phyloP scores from a whole-genome alignment of 495 filamentous ascomycete genomes.

The Aspergillus bridgeri region DNA sequence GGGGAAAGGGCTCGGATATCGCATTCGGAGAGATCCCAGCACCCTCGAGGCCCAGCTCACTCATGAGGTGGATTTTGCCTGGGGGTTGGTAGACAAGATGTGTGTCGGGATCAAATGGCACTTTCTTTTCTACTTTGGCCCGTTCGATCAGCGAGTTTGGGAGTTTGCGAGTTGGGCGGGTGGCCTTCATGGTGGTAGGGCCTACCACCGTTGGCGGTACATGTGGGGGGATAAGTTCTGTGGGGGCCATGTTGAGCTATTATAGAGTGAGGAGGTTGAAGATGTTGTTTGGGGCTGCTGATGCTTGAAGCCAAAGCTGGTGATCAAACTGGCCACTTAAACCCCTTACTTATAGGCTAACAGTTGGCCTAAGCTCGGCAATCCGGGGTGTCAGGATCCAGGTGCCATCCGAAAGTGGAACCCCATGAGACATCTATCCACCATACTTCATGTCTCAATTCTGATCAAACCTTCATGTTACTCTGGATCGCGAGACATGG shows the following conservation, averaged over 20 bases:
- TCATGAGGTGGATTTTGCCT: constrained; percentile 42
- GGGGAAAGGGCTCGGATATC: constrained; percentile 64
- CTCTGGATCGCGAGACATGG: too few relatives aligned
- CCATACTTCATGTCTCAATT: neutral
- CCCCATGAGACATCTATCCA: neutral
- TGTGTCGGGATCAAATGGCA: constrained; percentile 11
- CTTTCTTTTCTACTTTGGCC: neutral
- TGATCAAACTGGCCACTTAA: neutral
- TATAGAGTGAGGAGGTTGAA: neutral
- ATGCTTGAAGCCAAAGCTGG: neutral
- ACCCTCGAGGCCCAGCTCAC: constrained; percentile 51
- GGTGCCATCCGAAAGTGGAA: neutral
- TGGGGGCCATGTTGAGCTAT: neutral
- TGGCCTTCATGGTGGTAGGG: constrained; percentile 15
- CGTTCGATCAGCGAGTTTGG: constrained; percentile 14
- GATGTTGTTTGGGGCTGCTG: neutral
- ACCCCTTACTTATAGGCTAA: neutral
- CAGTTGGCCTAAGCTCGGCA: neutral
- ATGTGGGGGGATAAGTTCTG: neutral
- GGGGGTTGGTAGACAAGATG: constrained; percentile 17
- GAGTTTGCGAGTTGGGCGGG: constrained; percentile 7
- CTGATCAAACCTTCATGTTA: neutral
- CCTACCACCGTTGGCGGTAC: constrained; percentile 2
- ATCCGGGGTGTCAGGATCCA: neutral
- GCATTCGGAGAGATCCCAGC: constrained; percentile 61